These are phyloP conservation scores for Scenedesmus sp. DNA, from an alignment of 163 green algal species.

Conservation along the genomic window DNA sequence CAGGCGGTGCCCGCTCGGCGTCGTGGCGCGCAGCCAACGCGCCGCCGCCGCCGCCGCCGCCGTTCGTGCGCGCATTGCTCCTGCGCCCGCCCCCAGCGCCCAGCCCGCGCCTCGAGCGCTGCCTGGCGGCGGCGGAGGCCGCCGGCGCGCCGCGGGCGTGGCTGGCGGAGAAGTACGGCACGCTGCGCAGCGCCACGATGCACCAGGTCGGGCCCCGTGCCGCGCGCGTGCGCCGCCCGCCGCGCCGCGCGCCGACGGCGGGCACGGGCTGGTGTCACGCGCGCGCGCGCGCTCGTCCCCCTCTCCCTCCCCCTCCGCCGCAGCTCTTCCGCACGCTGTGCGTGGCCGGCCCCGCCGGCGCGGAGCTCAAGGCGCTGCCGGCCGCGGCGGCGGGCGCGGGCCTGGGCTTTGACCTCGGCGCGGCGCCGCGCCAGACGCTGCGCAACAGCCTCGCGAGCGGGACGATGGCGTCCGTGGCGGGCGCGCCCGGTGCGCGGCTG, in stretches of 20 bases:
- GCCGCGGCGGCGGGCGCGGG: background rate
- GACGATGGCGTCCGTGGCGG: background rate
- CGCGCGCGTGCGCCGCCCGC: no score
- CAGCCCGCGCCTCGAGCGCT: constrained; percentile 30
- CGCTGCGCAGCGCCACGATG: background rate
- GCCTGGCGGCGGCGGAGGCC: constrained; percentile 20
- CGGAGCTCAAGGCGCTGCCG: background rate
- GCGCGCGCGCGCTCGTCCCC: no score
- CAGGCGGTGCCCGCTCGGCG: no score
- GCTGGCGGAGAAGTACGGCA: constrained; percentile 5
- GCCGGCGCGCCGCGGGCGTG: constrained; percentile 8
- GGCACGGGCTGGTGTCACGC: no score
- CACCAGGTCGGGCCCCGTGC: background rate
- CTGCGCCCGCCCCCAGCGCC: background rate
- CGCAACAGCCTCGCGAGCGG: background rate
- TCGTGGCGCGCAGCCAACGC: no score
- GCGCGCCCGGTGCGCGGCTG: background rate
- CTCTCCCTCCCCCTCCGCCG: no score
- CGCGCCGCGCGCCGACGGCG: no score
- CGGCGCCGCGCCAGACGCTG: background rate
- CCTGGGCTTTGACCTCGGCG: background rate
- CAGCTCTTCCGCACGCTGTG: constrained; percentile 35
- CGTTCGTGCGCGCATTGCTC: no score
- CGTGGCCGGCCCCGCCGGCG: background rate
- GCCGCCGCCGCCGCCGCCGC: background rate